Conservation (phyloP, 352 stramenopile species). For the Globisporangium ultimum region DNA sequence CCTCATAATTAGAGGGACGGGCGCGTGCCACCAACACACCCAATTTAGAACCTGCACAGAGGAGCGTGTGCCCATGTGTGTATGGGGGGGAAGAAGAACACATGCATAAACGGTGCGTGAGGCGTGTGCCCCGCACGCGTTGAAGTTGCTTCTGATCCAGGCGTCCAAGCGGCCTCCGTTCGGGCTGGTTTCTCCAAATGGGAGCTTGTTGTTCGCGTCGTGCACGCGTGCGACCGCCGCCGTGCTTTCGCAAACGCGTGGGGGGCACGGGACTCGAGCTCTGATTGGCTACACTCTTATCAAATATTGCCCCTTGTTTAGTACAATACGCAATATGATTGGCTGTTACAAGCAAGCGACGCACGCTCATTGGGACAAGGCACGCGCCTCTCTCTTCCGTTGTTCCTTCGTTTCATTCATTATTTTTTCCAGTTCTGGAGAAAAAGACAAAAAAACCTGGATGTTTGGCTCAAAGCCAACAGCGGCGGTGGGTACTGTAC, state of each 20-base stretch:
- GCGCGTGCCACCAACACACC: neutral
- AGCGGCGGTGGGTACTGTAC: too few relatives aligned
- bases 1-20: too few relatives aligned
- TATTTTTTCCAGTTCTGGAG: neutral
- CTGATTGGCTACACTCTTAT: neutral
- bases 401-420: too few relatives aligned
- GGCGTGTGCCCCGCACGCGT: constrained; percentile 5
- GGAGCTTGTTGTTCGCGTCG: neutral
- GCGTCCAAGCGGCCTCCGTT: neutral
- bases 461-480: too few relatives aligned
- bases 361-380: neutral
- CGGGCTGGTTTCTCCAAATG: too few relatives aligned
- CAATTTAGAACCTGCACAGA: neutral
- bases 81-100: neutral
- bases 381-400: neutral
- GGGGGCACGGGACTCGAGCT: neutral
- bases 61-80: neutral
- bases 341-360: neutral
- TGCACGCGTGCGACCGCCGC: too few relatives aligned
- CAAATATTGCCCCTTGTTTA: neutral
- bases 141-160: constrained; percentile 1
- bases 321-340: neutral
- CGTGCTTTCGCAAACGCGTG: neutral
- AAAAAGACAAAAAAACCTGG: too few relatives aligned
- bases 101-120: constrained; percentile 5